Evolutionary conservation across 805 yeast species (phyloP), one percentile per base, ranked within the genome.

Genomic region (Lachancea waltii): DNA sequence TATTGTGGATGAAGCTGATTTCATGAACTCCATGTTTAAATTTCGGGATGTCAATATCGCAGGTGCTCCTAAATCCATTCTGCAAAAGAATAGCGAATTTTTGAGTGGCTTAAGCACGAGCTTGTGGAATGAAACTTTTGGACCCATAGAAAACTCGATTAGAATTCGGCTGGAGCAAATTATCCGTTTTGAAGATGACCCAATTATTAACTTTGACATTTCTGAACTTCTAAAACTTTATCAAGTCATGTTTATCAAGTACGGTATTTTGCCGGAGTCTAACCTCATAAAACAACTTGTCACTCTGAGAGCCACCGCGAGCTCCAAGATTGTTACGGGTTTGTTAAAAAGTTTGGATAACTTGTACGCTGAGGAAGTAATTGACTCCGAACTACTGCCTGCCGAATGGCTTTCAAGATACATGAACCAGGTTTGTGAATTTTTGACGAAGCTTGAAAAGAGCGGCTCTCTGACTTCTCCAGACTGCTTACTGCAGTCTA

Each of bases 331-430:
- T 9, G 31, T 43, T 2, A 48, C 46, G 10, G 46, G 40, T 9
- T 49, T 53, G 16, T 18, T 37, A 7, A 39, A 36, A n/a, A 44
- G 36, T 30, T 29, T 58, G 8, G 60, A 60, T 26, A 49, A 64
- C 13, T 45, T 60, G 53, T 62, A 51, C 11, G 26, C 27, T 6
- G 19, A 61, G 51, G 51, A 65, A 40, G 56, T 58, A 26, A 45
- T 65, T 14, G 57, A 52, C 27, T 54, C 65, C 36, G 70, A 85
- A 43, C 63, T 84, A 16, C 74, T 80, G 43, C 79, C 95, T 4
- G 95, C 97, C 0, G 94, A 84, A 43, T 89, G 94, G 87, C 62
- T 84, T 16, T 65, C 73, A 34, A 80, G 75, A n/a, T 77, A 80
- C 47, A 69, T 60, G 20, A 46, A 40, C 29, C 49, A 51, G 31